phyloP scores from a whole-genome alignment of 768 basidiomycete genomes.

The Hypholoma fasciculare region DNA sequence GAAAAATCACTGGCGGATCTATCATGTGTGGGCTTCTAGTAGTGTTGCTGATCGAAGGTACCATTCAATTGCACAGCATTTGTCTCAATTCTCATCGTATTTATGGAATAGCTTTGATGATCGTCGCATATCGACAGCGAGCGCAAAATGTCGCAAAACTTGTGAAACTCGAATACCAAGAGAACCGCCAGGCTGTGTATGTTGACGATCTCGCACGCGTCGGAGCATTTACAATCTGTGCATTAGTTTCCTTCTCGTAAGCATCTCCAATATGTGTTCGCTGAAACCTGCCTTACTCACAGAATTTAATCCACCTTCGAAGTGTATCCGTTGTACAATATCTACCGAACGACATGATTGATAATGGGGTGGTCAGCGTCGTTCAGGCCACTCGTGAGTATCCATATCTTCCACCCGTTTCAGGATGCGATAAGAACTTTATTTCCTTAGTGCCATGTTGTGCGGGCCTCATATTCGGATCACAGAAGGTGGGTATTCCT shows the following conservation, averaged over 20 bases:
- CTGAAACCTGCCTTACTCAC: background rate
- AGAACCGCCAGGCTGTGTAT: background rate
- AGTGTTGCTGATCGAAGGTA: conserved; percentile 13
- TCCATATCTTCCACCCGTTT: background rate
- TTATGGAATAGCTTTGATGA: background rate
- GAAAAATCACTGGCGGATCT: conserved; percentile 4
- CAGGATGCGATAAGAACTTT: background rate
- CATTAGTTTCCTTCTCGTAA: conserved; percentile 6
- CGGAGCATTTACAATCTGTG: conserved; percentile 2
- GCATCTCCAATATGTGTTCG: background rate
- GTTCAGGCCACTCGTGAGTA: conserved; percentile 4
- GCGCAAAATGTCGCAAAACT: background rate
- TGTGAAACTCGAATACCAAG: background rate
- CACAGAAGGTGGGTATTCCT: conserved; percentile 3
- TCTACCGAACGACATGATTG: background rate
- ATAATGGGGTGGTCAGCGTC: background rate
- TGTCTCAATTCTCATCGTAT: background rate
- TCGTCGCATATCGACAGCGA: background rate
- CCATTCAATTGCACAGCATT: background rate
- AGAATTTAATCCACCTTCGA: background rate
- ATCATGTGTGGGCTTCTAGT: conserved; percentile 8
- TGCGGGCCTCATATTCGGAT: conserved; percentile 5
- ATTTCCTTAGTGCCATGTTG: background rate
- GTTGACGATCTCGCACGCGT: background rate
- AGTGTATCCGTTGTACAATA: conserved; percentile 3